Base-by-base conservation (phyloP, 2,329 filamentous ascomycete species). In the Metarhizium sp. region DNA sequence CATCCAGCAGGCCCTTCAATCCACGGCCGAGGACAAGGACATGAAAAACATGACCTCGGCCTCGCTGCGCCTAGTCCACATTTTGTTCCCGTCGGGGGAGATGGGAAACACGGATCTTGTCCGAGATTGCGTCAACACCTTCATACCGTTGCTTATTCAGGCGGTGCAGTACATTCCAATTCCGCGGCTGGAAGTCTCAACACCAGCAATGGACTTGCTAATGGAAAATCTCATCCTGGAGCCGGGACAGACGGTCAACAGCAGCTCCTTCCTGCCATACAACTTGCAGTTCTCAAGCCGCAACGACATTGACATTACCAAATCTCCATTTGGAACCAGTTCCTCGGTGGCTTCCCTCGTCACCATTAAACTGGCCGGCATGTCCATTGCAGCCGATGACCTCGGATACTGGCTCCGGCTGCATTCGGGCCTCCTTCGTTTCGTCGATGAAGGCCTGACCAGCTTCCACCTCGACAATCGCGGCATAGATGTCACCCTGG, bases 151-250 rank as follows among this genome's bases (percentile, higher is more conserved):
- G 13, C 65, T 91, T 4, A 80, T 96, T 56, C 79, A 89, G 60
- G 82, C 83, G 2, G 78, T 97, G 36, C 91, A 96, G 67, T 91
- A 90, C 70, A 75, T 97, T 4, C 92, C 92, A 0, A 94, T 97
- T 53, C 92, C 92, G 0, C 86, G 92, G 4, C 71, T 96, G n/a
- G 92, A 96, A 69, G 77, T 96, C 5, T 87, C 89, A 0, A 87
- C 86, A 3, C 92, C 91, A 0, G 84, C 88, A 38, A 78, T 95
- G 54, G 92, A 96, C 63, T 79, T 97, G 5, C 75, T 97, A 1
- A 74, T 97, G 2, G 92, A 97, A 66, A 96, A 95, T 60, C 76
- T 97, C 36, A 87, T 97, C 57, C 78, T 97, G 36, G 90, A 96
- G 66, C 92, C 92, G 0, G 92, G 92, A 6, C 78, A 78, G 56